These are phyloP conservation scores for Salinomyces thailandicus DNA, from an alignment of 2,329 filamentous ascomycete species.

Conservation along the genomic window DNA sequence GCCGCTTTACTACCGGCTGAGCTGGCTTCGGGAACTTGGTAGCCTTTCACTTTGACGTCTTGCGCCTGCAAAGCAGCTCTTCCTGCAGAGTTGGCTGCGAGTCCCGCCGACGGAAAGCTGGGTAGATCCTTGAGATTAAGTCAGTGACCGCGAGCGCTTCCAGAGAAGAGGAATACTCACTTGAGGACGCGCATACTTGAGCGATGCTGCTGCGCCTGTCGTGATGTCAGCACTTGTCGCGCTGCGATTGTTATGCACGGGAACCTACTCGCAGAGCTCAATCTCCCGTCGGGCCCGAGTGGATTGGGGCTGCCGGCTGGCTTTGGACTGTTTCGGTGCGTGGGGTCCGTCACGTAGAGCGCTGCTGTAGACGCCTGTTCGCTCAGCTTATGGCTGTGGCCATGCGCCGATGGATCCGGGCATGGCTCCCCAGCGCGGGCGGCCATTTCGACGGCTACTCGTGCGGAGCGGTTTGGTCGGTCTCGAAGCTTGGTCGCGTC, in stretches of 20 bases:
- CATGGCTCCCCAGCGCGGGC: conserved; percentile 14
- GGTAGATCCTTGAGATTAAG: conserved; percentile 50
- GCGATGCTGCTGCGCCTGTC: conserved; percentile 48
- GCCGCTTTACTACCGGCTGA: conserved; percentile 65
- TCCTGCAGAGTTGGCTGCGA: conserved; percentile 55
- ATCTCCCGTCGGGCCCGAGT: conserved; percentile 44
- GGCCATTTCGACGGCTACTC: neutral
- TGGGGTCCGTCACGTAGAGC: conserved; percentile 42
- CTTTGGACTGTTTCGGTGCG: conserved; percentile 5
- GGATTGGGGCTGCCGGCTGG: conserved; percentile 15
- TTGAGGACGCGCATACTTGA: conserved; percentile 65
- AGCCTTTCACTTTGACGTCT: conserved; percentile 50
- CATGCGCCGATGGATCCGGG: conserved; percentile 37
- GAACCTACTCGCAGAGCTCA: conserved; percentile 46
- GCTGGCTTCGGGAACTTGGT: conserved; percentile 54
- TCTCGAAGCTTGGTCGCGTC: no score
- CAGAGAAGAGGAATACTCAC: no score
- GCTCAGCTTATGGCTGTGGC: conserved; percentile 31
- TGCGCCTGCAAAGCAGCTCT: conserved; percentile 50
- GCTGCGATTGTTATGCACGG: neutral
- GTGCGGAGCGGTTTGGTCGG: no score
- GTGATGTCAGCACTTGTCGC: conserved; percentile 2
- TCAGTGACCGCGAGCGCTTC: neutral
- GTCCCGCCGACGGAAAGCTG: conserved; percentile 59
- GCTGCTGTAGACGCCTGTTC: conserved; percentile 51